Conservation (phyloP, 2,329 filamentous ascomycete species). For the Akanthomyces uredinophilus region DNA sequence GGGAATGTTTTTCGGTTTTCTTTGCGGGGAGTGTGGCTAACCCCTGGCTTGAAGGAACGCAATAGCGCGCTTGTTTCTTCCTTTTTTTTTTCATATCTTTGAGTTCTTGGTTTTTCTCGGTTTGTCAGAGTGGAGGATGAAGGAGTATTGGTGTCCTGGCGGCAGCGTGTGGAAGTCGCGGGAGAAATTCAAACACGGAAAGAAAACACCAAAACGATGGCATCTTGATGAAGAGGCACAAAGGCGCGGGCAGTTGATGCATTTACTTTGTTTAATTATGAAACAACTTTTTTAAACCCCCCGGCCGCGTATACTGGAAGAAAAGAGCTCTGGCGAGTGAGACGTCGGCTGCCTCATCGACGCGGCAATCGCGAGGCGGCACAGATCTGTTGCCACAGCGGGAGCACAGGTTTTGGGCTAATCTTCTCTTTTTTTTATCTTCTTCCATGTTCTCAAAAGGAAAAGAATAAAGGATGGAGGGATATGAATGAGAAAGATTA, state of each 20-base stretch:
- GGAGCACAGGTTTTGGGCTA: no score
- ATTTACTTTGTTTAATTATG: constrained; percentile 18
- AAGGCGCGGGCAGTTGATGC: constrained; percentile 8
- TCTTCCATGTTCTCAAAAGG: no score
- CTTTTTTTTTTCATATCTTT: constrained; percentile 6
- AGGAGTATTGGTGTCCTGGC: background rate
- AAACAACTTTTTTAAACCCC: background rate
- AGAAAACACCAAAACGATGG: background rate
- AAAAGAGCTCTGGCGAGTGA: no score
- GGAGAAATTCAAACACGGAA: background rate
- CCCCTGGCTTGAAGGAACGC: background rate
- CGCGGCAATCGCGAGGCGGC: no score
- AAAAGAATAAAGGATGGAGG: no score
- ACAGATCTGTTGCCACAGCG: no score
- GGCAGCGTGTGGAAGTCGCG: background rate
- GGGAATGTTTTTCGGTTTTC: constrained; percentile 4
- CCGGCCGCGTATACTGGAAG: no score
- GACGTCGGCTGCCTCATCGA: no score
- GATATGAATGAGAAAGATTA: no score
- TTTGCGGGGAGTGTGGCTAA: background rate
- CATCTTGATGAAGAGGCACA: constrained; percentile 8
- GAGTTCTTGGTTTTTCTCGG: constrained; percentile 2
- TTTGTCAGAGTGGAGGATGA: background rate
- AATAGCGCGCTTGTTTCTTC: constrained; percentile 11
- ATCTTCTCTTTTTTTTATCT: no score